Conservation (phyloP, 192 early-diverging fungal genomes). For the Podila clonocystis region DNA sequence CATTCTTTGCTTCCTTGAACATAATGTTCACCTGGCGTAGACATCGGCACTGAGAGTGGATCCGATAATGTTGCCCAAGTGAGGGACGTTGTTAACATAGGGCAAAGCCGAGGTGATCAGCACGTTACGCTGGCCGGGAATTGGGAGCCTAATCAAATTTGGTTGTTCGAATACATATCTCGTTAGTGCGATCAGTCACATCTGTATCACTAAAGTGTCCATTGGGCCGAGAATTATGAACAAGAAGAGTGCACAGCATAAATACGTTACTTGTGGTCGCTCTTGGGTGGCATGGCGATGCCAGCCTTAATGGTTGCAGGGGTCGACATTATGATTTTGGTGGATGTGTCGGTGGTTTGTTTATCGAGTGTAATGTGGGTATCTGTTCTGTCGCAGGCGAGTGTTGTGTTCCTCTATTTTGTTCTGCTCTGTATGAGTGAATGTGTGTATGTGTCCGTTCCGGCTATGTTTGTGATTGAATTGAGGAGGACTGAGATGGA, state of each 20-base stretch:
- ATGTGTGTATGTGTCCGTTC: not conserved
- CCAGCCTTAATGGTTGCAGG: conserved; percentile 52
- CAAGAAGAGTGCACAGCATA: not conserved
- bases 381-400: not conserved
- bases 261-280: conserved; percentile 34
- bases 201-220: not conserved
- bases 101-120: conserved; percentile 97
- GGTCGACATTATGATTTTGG: conserved; percentile 28
- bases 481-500: conserved; percentile 3
- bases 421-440: not conserved
- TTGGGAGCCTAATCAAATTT: conserved; percentile 58
- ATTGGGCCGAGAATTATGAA: too few species aligned
- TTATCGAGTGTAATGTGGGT: not conserved
- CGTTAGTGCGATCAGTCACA: not conserved
- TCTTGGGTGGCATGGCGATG: conserved; percentile 51
- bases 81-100: conserved; percentile 99
- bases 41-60: conserved; percentile 97
- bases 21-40: conserved; percentile 75
- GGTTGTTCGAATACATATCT: not conserved
- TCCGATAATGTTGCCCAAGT: conserved; percentile 99
- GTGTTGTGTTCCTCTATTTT: not conserved
- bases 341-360: not conserved
- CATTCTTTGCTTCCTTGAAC: too few species aligned
- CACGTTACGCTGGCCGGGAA: conserved; percentile 81
- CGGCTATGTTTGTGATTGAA: not conserved